Evolutionary conservation across 176 grass and related monocot species (phyloP).

Genomic region (Alloteropsis semialata): DNA sequence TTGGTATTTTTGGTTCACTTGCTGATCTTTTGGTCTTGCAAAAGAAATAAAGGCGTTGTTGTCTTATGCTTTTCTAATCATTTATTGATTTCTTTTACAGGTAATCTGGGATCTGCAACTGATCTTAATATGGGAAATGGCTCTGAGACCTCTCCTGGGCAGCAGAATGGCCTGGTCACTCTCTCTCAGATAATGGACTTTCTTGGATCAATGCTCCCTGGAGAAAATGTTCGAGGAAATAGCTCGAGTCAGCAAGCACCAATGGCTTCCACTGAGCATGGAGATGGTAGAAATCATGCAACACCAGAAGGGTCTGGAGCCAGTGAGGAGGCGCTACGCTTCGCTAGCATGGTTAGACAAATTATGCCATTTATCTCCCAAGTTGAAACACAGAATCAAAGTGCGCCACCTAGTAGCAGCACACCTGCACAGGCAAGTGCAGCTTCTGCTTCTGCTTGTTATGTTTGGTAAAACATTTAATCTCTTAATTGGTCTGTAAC

Average conservation of each 20-base stretch:
- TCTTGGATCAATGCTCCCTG: constrained; percentile 49
- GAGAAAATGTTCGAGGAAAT: constrained; percentile 43
- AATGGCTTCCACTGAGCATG: constrained; percentile 33
- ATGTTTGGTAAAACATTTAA: background rate
- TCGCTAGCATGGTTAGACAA: constrained; percentile 71
- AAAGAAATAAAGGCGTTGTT: background rate
- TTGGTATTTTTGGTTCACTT: background rate
- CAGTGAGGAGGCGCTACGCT: constrained; percentile 67
- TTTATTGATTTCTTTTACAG: constrained; percentile 13
- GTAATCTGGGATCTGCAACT: constrained; percentile 34
- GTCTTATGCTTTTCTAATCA: background rate
- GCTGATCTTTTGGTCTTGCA: background rate
- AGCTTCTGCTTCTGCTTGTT: constrained; percentile 19
- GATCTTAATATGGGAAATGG: constrained; percentile 22
- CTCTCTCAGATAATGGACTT: constrained; percentile 55
- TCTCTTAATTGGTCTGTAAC: constrained; percentile 1
- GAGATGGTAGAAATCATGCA: constrained; percentile 36
- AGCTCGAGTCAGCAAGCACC: constrained; percentile 46
- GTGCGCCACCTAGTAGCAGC: constrained; percentile 21
- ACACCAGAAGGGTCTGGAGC: constrained; percentile 39
- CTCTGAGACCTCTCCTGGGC: constrained; percentile 37
- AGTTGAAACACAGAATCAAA: constrained; percentile 37
- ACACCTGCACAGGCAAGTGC: constrained; percentile 37
- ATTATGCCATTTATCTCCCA: constrained; percentile 91
- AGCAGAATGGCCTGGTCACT: constrained; percentile 38